A percentile compares a stretch with the other conserved stretches of the same genome.
phyloP scores from a whole-genome alignment of 2,329 filamentous ascomycete species.

The Plenodomus tracheiphilus region DNA sequence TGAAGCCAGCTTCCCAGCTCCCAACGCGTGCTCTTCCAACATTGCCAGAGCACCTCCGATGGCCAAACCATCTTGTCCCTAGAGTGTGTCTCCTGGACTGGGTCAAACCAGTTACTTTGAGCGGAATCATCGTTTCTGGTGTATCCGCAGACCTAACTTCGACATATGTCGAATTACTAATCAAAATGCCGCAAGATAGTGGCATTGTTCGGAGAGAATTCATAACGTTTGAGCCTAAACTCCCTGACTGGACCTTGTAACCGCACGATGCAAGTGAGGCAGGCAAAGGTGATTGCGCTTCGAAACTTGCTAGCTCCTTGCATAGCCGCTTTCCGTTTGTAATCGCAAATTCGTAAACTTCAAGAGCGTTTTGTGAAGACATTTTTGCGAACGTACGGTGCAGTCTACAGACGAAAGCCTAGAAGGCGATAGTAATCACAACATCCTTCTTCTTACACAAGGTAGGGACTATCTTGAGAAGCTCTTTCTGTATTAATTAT shows the following conservation, averaged over 20 bases:
- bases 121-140: background rate
- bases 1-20: slow-evolving; percentile 3
- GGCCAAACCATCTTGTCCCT: background rate
- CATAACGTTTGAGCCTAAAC: slow-evolving; percentile 2
- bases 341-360: slow-evolving; percentile 2
- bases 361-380: slow-evolving; percentile 1
- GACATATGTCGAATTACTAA: slow-evolving; percentile 5
- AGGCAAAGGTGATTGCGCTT: slow-evolving; percentile 2
- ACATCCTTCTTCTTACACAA: background rate
- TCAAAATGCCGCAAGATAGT: slow-evolving; percentile 4
- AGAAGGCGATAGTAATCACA: slow-evolving; percentile 2
- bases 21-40: slow-evolving; percentile 4
- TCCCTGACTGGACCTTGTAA: slow-evolving; percentile 3
- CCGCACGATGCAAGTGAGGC: slow-evolving; percentile 4
- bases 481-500: background rate
- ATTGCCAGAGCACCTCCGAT: slow-evolving; percentile 6
- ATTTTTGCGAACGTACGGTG: slow-evolving; percentile 2
- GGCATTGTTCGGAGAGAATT: slow-evolving; percentile 3
- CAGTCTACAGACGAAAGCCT: background rate
- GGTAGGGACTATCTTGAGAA: background rate
- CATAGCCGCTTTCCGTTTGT: slow-evolving; percentile 1
- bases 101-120: slow-evolving; percentile 4
- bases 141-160: slow-evolving; percentile 1
- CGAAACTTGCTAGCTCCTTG: slow-evolving; percentile 2
- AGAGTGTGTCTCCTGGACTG: background rate